Conservation (phyloP, 495 filamentous ascomycete species). For the Xylaria telfairii region DNA sequence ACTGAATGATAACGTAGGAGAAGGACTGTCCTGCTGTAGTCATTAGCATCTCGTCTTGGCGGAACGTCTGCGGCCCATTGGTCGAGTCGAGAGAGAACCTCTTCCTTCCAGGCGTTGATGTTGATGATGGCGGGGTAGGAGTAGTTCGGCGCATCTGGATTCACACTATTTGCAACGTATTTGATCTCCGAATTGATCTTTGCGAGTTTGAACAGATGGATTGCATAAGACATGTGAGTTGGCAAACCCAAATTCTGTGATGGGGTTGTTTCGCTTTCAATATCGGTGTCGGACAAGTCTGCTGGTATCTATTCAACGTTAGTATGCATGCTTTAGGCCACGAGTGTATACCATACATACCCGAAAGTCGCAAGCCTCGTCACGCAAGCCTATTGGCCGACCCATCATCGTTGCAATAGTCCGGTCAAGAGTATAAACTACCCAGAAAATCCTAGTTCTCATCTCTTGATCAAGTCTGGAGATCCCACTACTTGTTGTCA, state of each 20-base stretch:
- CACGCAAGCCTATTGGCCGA: slow-evolving; percentile 54
- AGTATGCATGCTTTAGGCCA: not conserved
- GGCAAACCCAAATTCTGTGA: slow-evolving; percentile 15
- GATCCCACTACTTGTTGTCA: slow-evolving; percentile 44
- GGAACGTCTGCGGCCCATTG: slow-evolving; percentile 45
- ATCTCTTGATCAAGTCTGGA: slow-evolving; percentile 54
- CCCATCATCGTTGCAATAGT: slow-evolving; percentile 58
- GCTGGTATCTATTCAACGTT: slow-evolving; percentile 15
- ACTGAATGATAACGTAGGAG: slow-evolving; percentile 51
- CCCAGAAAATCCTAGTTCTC: slow-evolving; percentile 57
- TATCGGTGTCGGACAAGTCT: slow-evolving; percentile 27
- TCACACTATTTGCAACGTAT: slow-evolving; percentile 55
- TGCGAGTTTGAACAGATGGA: slow-evolving; percentile 52
- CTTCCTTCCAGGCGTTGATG: slow-evolving; percentile 48
- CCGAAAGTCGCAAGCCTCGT: slow-evolving; percentile 56
- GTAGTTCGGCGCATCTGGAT: slow-evolving; percentile 46
- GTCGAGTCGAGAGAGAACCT: slow-evolving; percentile 45
- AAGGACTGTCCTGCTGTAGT: slow-evolving; percentile 39
- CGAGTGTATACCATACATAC: slow-evolving; percentile 33
- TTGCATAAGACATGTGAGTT: slow-evolving; percentile 50
- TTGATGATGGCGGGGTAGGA: slow-evolving; percentile 49
- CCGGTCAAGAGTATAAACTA: slow-evolving; percentile 53
- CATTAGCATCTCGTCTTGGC: slow-evolving; percentile 11
- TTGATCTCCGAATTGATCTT: slow-evolving; percentile 57
- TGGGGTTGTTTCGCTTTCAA: slow-evolving; percentile 2